These are phyloP conservation scores for Sphagnum tenellum DNA, from an alignment of 225 moss, liverwort and hornwort genomes.

Conservation along the genomic window DNA sequence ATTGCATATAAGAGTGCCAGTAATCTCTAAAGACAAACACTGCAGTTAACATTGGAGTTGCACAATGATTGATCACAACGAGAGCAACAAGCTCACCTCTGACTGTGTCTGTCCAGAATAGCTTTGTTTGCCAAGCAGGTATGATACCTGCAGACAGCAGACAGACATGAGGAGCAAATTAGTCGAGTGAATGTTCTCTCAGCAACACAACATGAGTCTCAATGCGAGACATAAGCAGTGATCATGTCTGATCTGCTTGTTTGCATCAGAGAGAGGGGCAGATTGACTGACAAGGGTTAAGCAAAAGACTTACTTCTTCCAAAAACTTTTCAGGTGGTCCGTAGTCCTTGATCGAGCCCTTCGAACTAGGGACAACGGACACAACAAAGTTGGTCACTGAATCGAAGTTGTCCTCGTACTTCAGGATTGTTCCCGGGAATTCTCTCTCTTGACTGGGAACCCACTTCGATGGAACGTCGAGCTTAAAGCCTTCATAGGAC, in stretches of 20 bases:
- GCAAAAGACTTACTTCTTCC: constrained; percentile 38
- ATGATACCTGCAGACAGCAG: constrained; percentile 47
- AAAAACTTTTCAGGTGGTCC: constrained; percentile 74
- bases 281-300: too few relatives aligned
- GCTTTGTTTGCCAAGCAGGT: constrained; percentile 67
- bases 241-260: too few relatives aligned
- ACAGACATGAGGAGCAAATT: too few relatives aligned
- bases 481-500: constrained; percentile 38
- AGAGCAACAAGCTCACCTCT: constrained; percentile 31
- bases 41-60: too few relatives aligned
- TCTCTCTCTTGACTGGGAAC: constrained; percentile 91
- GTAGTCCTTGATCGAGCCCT: constrained; percentile 71
- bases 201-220: too few relatives aligned
- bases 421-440: constrained; percentile 85
- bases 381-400: constrained; percentile 49
- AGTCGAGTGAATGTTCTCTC: too few relatives aligned
- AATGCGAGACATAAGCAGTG: too few relatives aligned
- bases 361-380: constrained; percentile 49
- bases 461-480: constrained; percentile 84
- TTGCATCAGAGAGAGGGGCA: too few relatives aligned
- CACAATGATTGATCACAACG: not conserved
- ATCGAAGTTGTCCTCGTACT: constrained; percentile 92
- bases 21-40: too few relatives aligned
- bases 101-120: constrained; percentile 66
- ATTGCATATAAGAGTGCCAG: too few relatives aligned